Evolutionary conservation across 1,139 yeast species (phyloP).

Genomic region (Protomyces inundatus): DNA sequence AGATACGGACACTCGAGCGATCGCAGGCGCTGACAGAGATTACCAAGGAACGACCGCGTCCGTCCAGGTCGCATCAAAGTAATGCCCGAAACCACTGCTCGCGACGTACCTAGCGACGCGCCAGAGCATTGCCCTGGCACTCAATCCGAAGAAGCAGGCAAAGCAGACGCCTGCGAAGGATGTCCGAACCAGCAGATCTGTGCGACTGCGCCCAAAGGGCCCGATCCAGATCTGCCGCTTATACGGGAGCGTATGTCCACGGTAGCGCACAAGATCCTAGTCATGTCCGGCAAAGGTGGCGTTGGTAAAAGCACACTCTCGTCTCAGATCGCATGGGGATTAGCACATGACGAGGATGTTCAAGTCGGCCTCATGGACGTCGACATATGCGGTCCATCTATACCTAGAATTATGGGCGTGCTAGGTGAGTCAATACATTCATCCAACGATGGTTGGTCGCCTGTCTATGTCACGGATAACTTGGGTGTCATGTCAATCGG

Average conservation of each 20-base stretch:
- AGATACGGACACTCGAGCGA: neutral
- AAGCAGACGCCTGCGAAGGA: slow-evolving; percentile 87
- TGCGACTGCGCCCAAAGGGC: slow-evolving; percentile 83
- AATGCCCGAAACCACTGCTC: neutral
- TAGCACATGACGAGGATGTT: slow-evolving; percentile 77
- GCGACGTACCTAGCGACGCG: slow-evolving; percentile 17
- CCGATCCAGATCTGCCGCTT: slow-evolving; percentile 87
- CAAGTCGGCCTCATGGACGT: slow-evolving; percentile 96
- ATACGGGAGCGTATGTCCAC: slow-evolving; percentile 62
- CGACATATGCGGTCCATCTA: slow-evolving; percentile 96
- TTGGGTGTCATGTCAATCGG: slow-evolving; percentile 94
- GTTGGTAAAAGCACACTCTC: slow-evolving; percentile 97
- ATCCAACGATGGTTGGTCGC: slow-evolving; percentile 91
- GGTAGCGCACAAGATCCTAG: slow-evolving; percentile 77
- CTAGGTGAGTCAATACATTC: slow-evolving; percentile 81
- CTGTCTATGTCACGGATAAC: slow-evolving; percentile 92
- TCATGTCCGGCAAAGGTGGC: slow-evolving; percentile 94
- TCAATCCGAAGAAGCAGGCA: slow-evolving; percentile 87
- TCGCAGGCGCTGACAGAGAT: neutral
- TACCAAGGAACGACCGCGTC: neutral
- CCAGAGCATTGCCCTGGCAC: slow-evolving; percentile 96
- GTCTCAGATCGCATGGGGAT: slow-evolving; percentile 90
- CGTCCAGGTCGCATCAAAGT: neutral
- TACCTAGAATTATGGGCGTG: slow-evolving; percentile 93
- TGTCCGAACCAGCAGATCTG: slow-evolving; percentile 93